Conservation (phyloP, 441 rosid species). For the Gossypium schwendimanii region DNA sequence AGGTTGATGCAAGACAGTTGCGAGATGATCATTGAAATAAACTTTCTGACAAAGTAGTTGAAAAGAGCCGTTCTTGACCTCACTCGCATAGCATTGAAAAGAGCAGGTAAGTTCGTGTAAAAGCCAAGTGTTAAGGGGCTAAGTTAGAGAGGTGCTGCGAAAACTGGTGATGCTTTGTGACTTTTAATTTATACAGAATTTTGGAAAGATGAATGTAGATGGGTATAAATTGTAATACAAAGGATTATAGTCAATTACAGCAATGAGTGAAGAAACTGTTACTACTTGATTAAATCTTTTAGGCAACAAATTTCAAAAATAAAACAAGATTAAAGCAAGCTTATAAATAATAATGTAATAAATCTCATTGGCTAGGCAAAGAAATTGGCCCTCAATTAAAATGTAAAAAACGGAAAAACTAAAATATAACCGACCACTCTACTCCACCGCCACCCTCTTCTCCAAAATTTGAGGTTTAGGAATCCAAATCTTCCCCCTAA, state of each 20-base stretch:
- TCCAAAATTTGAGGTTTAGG: neutral
- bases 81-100: neutral
- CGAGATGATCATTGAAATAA: constrained; percentile 5
- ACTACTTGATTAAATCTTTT: neutral
- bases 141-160: too few relatives aligned
- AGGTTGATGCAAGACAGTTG: neutral
- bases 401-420: neutral
- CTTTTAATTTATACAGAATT: neutral
- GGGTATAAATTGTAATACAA: neutral
- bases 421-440: constrained; percentile 1
- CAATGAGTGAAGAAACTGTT: neutral
- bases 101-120: neutral
- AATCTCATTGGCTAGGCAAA: too few relatives aligned
- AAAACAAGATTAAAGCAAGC: too few relatives aligned
- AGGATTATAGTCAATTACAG: neutral
- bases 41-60: neutral
- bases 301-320: neutral
- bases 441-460: constrained; percentile 26
- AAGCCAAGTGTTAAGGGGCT: too few relatives aligned
- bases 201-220: neutral
- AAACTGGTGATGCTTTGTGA: neutral
- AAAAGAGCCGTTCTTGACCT: neutral
- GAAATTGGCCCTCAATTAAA: too few relatives aligned
- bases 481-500: neutral
- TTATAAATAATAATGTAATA: too few relatives aligned